phyloP scores from a whole-genome alignment of 805 yeast species.

The Candida ulmi region DNA sequence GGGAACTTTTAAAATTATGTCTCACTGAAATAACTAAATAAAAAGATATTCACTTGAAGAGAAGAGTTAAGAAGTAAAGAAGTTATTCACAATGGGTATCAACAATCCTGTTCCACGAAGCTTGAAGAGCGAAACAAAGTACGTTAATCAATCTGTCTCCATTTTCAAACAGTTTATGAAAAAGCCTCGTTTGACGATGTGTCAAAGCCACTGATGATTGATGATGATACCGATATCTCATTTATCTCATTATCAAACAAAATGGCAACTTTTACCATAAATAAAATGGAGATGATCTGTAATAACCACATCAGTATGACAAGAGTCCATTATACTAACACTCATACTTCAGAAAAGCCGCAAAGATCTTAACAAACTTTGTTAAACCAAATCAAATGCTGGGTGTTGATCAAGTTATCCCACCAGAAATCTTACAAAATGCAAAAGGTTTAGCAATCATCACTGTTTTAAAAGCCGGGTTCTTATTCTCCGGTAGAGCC shows the following conservation, averaged over 20 bases:
- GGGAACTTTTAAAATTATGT: neutral
- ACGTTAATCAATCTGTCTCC: too few species aligned
- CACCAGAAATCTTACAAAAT: constrained; percentile 77
- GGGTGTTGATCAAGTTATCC: constrained; percentile 85
- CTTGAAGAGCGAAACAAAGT: constrained; percentile 79
- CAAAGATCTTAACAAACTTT: constrained; percentile 82
- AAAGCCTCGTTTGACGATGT: too few species aligned
- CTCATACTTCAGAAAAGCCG: constrained; percentile 63
- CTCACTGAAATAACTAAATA: too few species aligned
- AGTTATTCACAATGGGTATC: constrained; percentile 62
- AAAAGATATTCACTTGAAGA: too few species aligned
- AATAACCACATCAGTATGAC: too few species aligned
- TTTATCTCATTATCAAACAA: too few species aligned
- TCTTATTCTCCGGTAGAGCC: constrained; percentile 92
- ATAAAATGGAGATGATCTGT: too few species aligned
- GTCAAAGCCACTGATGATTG: neutral
- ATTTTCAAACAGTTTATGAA: too few species aligned
- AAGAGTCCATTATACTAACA: too few species aligned
- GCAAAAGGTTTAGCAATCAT: constrained; percentile 91
- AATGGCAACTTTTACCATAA: too few species aligned
- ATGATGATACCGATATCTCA: too few species aligned
- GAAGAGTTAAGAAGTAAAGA: too few species aligned
- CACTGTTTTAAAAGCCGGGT: constrained; percentile 96
- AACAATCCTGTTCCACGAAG: constrained; percentile 95
- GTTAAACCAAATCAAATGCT: constrained; percentile 91